These are phyloP conservation scores for Globisporangium nodosum DNA, from an alignment of 352 stramenopile species.

Conservation along the genomic window DNA sequence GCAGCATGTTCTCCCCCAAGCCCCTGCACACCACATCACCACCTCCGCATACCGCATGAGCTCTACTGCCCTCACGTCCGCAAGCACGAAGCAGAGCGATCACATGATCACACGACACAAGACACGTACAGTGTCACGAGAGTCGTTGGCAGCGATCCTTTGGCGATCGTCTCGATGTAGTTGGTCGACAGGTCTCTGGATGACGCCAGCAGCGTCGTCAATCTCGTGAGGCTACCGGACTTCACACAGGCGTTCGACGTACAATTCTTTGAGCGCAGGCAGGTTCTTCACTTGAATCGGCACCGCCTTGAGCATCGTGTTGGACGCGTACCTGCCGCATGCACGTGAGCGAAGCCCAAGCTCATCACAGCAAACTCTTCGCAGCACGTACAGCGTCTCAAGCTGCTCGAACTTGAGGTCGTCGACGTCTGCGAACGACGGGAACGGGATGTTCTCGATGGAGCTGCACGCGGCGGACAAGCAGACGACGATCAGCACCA, in stretches of 20 bases:
- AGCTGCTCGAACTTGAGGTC: constrained; percentile 3
- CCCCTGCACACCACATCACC: not conserved
- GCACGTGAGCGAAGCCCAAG: no score
- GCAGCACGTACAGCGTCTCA: not conserved
- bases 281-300: constrained; percentile 2
- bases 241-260: not conserved
- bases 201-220: not conserved
- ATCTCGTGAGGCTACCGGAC: not conserved
- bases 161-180: constrained; percentile 1
- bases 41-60: no score
- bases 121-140: constrained; percentile 1
- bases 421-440: not conserved
- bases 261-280: constrained; percentile 1
- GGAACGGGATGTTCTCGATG: constrained; percentile 8
- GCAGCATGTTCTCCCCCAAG: not conserved
- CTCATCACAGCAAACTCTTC: no score
- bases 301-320: constrained; percentile 2
- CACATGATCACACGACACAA: not conserved
- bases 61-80: no score
- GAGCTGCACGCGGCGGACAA: not conserved
- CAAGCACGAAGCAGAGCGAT: no score
- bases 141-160: not conserved
- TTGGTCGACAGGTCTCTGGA: constrained; percentile 3
- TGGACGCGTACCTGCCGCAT: constrained; percentile 1
- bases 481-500: no score